Conservation (phyloP, 2,329 filamentous ascomycete genomes). For the Aspergillus persii region DNA sequence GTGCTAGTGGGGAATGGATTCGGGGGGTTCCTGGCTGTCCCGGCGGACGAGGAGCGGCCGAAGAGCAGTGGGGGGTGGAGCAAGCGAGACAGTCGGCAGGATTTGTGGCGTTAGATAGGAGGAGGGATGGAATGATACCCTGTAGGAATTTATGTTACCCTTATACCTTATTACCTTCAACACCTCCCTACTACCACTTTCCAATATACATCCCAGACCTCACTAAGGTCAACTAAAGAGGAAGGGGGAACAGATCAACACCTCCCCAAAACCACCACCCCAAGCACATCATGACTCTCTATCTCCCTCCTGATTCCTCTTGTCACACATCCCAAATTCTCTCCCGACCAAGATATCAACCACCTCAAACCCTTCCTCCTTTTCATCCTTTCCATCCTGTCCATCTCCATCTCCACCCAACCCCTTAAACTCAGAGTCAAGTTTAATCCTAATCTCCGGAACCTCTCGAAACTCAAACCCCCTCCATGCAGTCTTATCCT, state of each 20-base stretch:
- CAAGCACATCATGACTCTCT: constrained; percentile 30
- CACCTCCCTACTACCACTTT: too few species aligned
- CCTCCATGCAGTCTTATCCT: constrained; percentile 20
- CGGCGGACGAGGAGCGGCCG: constrained; percentile 47
- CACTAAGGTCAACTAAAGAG: too few species aligned
- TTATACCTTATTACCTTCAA: too few species aligned
- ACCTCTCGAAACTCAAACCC: constrained; percentile 31
- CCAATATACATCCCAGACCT: too few species aligned
- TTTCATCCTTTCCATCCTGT: not conserved
- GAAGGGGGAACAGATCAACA: not conserved
- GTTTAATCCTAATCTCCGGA: constrained; percentile 22
- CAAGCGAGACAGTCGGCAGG: constrained; percentile 32
- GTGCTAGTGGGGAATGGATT: constrained; percentile 67
- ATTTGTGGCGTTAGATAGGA: constrained; percentile 36
- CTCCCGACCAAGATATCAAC: constrained; percentile 31
- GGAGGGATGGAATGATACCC: not conserved
- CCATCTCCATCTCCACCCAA: not conserved
- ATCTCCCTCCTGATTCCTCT: constrained; percentile 23
- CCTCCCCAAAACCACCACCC: constrained; percentile 25
- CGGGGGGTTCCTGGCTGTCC: constrained; percentile 65
- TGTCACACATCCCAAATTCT: constrained; percentile 30
- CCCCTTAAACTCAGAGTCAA: too few species aligned
- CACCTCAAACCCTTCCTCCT: constrained; percentile 19
- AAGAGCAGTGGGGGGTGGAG: constrained; percentile 34
- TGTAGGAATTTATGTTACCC: not conserved